phyloP scores from a whole-genome alignment of 2,329 filamentous ascomycete genomes.

The Pseudogymnoascus sp. region DNA sequence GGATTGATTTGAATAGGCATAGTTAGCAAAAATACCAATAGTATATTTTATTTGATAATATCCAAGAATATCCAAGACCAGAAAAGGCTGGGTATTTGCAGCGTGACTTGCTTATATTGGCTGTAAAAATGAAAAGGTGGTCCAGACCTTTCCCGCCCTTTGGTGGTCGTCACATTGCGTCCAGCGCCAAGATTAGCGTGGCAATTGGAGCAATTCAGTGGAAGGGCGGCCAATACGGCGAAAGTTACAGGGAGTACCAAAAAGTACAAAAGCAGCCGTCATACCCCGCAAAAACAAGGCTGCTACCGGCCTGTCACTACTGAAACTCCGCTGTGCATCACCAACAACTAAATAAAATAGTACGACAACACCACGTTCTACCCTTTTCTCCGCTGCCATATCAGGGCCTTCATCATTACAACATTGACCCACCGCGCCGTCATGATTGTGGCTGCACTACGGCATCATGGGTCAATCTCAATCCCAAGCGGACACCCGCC shows the following conservation, averaged over 20 bases:
- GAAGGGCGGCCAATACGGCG: neutral
- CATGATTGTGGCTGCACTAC: neutral
- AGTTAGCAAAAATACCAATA: slow-evolving; percentile 2
- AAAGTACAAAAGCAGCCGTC: slow-evolving; percentile 1
- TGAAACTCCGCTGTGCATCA: neutral
- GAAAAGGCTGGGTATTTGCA: neutral
- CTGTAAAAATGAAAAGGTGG: neutral
- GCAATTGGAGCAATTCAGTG: neutral
- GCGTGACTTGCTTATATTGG: neutral
- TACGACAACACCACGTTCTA: neutral
- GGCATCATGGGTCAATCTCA: slow-evolving; percentile 29
- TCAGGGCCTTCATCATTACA: neutral
- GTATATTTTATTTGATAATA: slow-evolving; percentile 3
- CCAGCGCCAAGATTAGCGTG: neutral
- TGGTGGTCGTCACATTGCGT: neutral
- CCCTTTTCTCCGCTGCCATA: neutral
- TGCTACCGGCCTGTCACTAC: neutral
- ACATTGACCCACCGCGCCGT: neutral
- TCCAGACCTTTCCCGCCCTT: neutral
- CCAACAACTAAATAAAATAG: neutral
- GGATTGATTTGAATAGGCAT: neutral
- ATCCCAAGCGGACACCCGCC: slow-evolving; percentile 21
- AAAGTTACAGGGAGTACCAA: neutral
- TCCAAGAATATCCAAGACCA: neutral
- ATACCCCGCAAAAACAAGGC: slow-evolving; percentile 6